phyloP scores from a whole-genome alignment of 2,329 filamentous ascomycete species.

The Penicillium hordei region DNA sequence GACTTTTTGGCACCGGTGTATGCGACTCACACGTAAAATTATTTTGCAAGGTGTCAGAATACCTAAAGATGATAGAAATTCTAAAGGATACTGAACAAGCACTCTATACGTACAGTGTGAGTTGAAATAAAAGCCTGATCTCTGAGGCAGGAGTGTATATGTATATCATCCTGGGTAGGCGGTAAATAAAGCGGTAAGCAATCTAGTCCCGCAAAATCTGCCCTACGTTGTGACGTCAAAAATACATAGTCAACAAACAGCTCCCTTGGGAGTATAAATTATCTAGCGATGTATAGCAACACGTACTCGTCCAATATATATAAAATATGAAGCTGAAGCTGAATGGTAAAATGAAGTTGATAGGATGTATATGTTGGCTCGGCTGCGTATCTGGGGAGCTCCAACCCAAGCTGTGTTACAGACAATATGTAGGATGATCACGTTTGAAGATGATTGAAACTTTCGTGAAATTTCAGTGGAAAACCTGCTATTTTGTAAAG shows the following conservation, averaged over 20 bases:
- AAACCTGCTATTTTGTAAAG: conserved; percentile 1
- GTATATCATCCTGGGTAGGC: neutral
- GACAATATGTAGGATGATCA: neutral
- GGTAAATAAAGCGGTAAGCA: neutral
- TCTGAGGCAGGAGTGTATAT: neutral
- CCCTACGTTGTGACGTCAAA: conserved; percentile 27
- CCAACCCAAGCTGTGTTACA: neutral
- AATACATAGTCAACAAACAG: conserved; percentile 11
- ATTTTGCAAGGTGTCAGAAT: neutral
- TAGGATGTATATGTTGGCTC: neutral
- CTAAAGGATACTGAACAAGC: neutral
- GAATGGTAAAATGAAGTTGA: neutral
- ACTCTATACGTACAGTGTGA: neutral
- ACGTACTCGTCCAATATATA: neutral
- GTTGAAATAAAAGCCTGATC: neutral
- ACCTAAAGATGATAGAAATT: neutral
- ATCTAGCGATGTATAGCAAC: neutral
- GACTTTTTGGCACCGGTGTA: neutral
- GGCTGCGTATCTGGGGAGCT: neutral
- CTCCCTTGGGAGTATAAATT: neutral
- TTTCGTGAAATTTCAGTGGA: neutral
- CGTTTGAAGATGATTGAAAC: neutral
- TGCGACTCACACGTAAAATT: neutral
- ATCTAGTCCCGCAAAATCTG: neutral
- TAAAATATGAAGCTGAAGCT: neutral